Evolutionary conservation across 331 rosid species (phyloP), one percentile per base, ranked within the genome.

Genomic region (Malus hybrid): DNA sequence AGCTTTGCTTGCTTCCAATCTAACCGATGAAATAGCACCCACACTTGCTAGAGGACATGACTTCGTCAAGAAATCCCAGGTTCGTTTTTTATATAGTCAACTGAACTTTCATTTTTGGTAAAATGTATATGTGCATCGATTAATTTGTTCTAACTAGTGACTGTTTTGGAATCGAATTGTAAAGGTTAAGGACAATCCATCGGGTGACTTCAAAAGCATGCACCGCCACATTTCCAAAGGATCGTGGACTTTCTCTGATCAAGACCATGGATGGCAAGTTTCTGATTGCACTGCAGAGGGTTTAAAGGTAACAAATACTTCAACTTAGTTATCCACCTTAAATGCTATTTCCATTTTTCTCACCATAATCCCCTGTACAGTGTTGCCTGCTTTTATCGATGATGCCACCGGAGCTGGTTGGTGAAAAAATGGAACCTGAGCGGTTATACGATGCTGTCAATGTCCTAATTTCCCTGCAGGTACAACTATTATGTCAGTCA

Each of bases 201-300:
- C 81, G 0, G 96, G 91, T 0, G 79, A 90, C 67, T 88, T 83
- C 84, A 59, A 29, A 16, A 56, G 80, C 36, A 85, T 86, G 90
- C 77, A 74, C 55, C 78, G 88, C 54, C 96, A 90, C 83, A 86
- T 83, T 18, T 48, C 70, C 46, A 90, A 90, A 83, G 91, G 96
- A 64, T 42, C 88, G 1, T 90, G 91, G 96, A 79, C 91, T 18
- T 85, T 90, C 77, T 81, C 87, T 63, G 77, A 77, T 74, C 77
- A 81, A 3, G 93, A 90, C 33, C 90, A 88, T 0, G 91, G 90
- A 39, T 88, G 88, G 93, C 87, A 82, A 80, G 87, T 90, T 39
- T 87, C 96, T 20, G 93, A 90, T 24, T 88, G 90, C 82, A 88
- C 93, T 0, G 87, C 85, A 10, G 93, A 90, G 74, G 90, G 86